Evolutionary conservation across 768 basidiomycete species (phyloP), one percentile per base, ranked within the genome.

Genomic region (Leccinum ochraceum): DNA sequence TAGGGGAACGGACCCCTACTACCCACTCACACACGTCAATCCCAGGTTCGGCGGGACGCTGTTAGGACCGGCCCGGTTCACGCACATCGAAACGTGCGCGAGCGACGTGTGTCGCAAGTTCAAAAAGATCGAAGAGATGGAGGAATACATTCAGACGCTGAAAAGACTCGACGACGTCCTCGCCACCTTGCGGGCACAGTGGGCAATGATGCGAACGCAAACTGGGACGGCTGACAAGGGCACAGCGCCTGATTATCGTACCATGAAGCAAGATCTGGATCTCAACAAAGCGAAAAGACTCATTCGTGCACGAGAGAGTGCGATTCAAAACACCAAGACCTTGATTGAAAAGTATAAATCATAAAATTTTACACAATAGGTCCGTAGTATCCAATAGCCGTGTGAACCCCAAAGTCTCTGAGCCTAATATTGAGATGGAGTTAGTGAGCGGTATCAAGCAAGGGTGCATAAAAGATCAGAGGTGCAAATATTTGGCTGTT

Each of bases 21-120:
- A 30, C 14, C 36, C 32, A 16, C 44, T 30, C n/a, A 11, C 14
- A 11, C 28, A n/a, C n/a, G 14, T 14, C 26, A 28, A 24, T 24
- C 6, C 11, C 34, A 92, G 90, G 89, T 92, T 86, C 66, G 92
- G 91, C 0, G 92, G 92, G n/a, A 85, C 81, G 7, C 76, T 92
- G 77, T 78, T 94, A 4, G 92, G 92, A 3, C 88, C 91, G 6
- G 81, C 77, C 60, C 77, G 92, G 36, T 94, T 94, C 71, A 71
- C 80, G 3, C 92, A 94, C 66, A 88, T 94, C 65, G 87, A 91
- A 71, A 84, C 81, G 2, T 92, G 91, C 69, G 77, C 90, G 6
- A 70, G 79, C 16, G 90, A 94, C 70, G 91, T 89, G 14, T 92
- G 90, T 70, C 82, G 80, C 16, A 75, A 76, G 36, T 92, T 89